A percentile compares a stretch with the other conserved stretches of the same genome.
These are phyloP conservation scores for Galerina sulciceps DNA, from an alignment of 768 basidiomycete genomes.

Conservation along the genomic window DNA sequence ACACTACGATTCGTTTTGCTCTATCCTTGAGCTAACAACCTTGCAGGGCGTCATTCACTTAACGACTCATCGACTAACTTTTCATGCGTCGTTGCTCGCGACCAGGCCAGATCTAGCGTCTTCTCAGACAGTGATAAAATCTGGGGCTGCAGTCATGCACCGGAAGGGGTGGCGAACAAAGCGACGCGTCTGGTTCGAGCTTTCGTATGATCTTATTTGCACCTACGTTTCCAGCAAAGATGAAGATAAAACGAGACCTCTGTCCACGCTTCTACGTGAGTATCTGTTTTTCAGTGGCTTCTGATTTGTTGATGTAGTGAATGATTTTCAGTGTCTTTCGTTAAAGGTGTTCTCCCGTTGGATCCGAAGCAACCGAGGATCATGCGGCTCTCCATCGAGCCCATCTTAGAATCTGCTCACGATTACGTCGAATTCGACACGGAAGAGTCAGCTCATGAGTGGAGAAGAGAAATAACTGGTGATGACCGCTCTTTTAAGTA, in stretches of 20 bases:
- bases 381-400: slow-evolving; percentile 41
- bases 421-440: slow-evolving; percentile 59
- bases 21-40: neutral
- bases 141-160: slow-evolving; percentile 54
- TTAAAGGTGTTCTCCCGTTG: slow-evolving; percentile 46
- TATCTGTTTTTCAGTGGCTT: slow-evolving; percentile 5
- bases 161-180: slow-evolving; percentile 48
- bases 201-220: slow-evolving; percentile 64
- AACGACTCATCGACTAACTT: slow-evolving; percentile 66
- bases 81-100: slow-evolving; percentile 65
- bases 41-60: slow-evolving; percentile 61
- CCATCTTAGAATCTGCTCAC: slow-evolving; percentile 23
- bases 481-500: slow-evolving; percentile 1
- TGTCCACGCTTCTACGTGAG: slow-evolving; percentile 56
- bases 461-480: slow-evolving; percentile 54
- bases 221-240: slow-evolving; percentile 59
- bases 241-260: slow-evolving; percentile 56
- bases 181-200: slow-evolving; percentile 63
- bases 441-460: slow-evolving; percentile 52
- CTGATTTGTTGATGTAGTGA: neutral
- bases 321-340: slow-evolving; percentile 45
- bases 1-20: neutral
- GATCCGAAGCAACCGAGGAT: slow-evolving; percentile 49
- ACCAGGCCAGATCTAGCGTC: slow-evolving; percentile 36
- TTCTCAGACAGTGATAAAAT: slow-evolving; percentile 43